phyloP scores from a whole-genome alignment of 345 rosid species.

The Ricinus communis region DNA sequence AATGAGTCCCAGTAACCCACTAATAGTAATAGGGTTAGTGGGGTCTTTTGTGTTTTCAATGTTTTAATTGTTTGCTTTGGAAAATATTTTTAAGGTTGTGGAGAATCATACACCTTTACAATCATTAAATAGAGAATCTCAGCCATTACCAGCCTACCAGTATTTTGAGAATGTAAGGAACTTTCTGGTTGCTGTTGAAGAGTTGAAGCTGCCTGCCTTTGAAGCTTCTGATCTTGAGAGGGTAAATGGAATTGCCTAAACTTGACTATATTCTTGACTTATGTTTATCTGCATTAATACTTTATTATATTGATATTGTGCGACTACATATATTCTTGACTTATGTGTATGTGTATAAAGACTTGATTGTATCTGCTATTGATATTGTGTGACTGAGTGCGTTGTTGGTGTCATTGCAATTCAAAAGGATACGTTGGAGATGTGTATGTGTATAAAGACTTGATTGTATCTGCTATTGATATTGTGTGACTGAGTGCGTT shows the following conservation, averaged over 20 bases:
- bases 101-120: constrained; percentile 53
- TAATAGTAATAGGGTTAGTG: not conserved
- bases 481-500: constrained; percentile 8
- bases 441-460: too few relatives aligned
- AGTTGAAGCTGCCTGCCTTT: constrained; percentile 76
- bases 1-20: too few relatives aligned
- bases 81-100: constrained; percentile 57
- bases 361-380: not conserved
- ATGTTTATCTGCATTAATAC: not conserved
- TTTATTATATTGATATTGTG: not conserved
- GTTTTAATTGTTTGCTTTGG: constrained; percentile 1
- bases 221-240: constrained; percentile 97
- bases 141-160: constrained; percentile 77
- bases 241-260: constrained; percentile 42
- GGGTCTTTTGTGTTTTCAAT: not conserved
- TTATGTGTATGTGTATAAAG: not conserved
- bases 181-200: constrained; percentile 76
- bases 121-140: constrained; percentile 53
- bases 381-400: constrained; percentile 13
- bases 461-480: not conserved
- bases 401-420: constrained; percentile 13
- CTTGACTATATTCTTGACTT: not conserved
- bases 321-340: constrained; percentile 4
- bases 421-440: constrained; percentile 70
- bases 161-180: constrained; percentile 91